These are phyloP conservation scores for Sporobolomyces roseus DNA, from an alignment of 768 basidiomycete species.

Conservation along the genomic window DNA sequence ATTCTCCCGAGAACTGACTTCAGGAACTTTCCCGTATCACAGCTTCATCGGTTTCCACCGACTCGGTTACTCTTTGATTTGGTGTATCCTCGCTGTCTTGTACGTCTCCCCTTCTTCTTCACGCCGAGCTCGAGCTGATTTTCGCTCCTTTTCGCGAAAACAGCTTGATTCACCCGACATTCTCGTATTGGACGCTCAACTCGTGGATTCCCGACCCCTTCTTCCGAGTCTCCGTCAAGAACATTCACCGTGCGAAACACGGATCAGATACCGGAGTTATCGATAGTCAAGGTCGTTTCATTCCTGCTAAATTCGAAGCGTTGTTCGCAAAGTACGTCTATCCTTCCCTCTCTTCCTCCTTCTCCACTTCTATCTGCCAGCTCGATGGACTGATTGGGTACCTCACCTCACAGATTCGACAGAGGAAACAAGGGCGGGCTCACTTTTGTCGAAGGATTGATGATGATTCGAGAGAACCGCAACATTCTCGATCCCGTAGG, in stretches of 20 bases:
- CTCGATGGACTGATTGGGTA: too few species aligned
- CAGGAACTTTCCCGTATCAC: background rate
- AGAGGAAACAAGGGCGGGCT: constrained; percentile 14
- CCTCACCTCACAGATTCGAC: constrained; percentile 10
- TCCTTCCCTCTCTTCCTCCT: constrained; percentile 16
- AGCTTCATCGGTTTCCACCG: constrained; percentile 49
- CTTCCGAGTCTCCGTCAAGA: constrained; percentile 50
- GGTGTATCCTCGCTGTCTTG: constrained; percentile 49
- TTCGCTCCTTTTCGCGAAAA: background rate
- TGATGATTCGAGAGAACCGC: constrained; percentile 47
- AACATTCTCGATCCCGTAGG: constrained; percentile 41
- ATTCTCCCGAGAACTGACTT: background rate
- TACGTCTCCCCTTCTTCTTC: background rate
- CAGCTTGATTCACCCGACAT: constrained; percentile 17
- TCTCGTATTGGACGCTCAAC: constrained; percentile 49
- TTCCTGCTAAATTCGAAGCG: constrained; percentile 53
- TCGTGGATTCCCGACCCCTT: constrained; percentile 53
- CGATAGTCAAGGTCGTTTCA: constrained; percentile 53
- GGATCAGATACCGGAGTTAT: constrained; percentile 54
- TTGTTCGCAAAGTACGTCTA: constrained; percentile 50
- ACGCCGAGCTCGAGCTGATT: background rate
- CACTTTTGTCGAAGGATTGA: constrained; percentile 18
- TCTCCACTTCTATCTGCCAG: too few species aligned
- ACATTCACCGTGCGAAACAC: constrained; percentile 52
- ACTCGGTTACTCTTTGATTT: constrained; percentile 52